These are phyloP conservation scores for Lactarius indigo DNA, from an alignment of 768 basidiomycete species.

Conservation along the genomic window DNA sequence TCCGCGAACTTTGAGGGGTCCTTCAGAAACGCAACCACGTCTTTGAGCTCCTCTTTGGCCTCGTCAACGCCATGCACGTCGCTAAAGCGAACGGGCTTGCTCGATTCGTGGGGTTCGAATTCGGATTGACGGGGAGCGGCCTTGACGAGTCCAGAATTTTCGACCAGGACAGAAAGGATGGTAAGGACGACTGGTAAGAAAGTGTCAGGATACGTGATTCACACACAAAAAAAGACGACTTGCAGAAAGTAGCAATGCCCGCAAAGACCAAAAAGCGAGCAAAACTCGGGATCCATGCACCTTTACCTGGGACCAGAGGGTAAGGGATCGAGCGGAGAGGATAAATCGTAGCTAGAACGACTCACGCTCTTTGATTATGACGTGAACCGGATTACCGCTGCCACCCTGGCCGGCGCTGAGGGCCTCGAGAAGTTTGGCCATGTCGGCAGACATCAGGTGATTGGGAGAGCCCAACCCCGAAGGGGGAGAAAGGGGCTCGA, in stretches of 20 bases:
- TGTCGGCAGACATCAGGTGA: constrained; percentile 29
- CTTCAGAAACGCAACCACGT: constrained; percentile 92
- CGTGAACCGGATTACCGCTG: constrained; percentile 64
- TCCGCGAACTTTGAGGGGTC: constrained; percentile 88
- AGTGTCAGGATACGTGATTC: neutral
- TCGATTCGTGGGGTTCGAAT: constrained; percentile 79
- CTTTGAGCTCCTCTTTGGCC: constrained; percentile 91
- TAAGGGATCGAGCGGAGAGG: neutral
- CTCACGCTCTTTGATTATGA: constrained; percentile 79
- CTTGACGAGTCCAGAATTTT: constrained; percentile 92
- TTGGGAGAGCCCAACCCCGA: constrained; percentile 8
- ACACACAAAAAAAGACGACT: constrained; percentile 30
- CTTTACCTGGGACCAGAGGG: constrained; percentile 49
- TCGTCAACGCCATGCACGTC: constrained; percentile 99
- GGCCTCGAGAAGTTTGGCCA: constrained; percentile 44
- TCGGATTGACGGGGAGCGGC: constrained; percentile 76
- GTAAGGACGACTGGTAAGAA: constrained; percentile 65
- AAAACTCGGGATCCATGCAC: constrained; percentile 59
- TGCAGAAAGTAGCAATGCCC: constrained; percentile 62
- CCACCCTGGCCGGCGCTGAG: constrained; percentile 43
- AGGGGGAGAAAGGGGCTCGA: constrained; percentile 2
- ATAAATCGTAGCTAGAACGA: constrained; percentile 15
- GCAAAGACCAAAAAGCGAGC: constrained; percentile 59
- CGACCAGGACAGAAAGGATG: constrained; percentile 82
- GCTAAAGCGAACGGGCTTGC: constrained; percentile 75